A percentile compares a stretch with the other conserved stretches of the same genome.
Conservation (phyloP, 768 basidiomycete genomes). For the Tubosaeta sp. region DNA sequence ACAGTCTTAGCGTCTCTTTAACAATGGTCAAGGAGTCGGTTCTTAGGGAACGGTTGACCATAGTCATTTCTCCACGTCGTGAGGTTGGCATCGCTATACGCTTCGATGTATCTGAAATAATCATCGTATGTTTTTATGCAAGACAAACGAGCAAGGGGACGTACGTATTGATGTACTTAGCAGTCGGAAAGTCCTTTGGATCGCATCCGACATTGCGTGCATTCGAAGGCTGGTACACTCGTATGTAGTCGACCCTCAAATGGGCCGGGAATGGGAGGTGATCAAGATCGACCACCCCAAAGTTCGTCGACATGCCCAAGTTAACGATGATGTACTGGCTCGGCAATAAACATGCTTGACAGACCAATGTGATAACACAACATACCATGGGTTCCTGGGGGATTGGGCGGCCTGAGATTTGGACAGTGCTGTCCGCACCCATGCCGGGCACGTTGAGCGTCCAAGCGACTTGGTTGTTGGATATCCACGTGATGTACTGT, state of each 20-base stretch:
- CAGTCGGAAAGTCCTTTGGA: constrained; percentile 63
- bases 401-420: constrained; percentile 65
- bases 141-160: constrained; percentile 12
- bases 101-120: constrained; percentile 50
- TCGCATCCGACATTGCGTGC: constrained; percentile 71
- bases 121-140: not conserved
- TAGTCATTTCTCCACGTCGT: constrained; percentile 44
- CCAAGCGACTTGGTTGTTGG: constrained; percentile 66
- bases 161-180: constrained; percentile 64
- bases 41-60: constrained; percentile 47
- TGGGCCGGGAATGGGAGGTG: constrained; percentile 49
- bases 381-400: constrained; percentile 84
- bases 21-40: constrained; percentile 41
- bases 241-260: constrained; percentile 51
- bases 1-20: constrained; percentile 16
- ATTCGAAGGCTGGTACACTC: constrained; percentile 68
- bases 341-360: not conserved
- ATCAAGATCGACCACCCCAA: constrained; percentile 52
- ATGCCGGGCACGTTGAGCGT: constrained; percentile 67
- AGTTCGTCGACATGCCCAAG: constrained; percentile 57
- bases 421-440: constrained; percentile 51
- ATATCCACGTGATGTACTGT: constrained; percentile 85
- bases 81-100: constrained; percentile 60
- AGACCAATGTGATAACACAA: not conserved
- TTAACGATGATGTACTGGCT: constrained; percentile 51